Evolutionary conservation across 371 early-diverging fungal species (phyloP).

Genomic region (Furculomyces boomerangus): DNA sequence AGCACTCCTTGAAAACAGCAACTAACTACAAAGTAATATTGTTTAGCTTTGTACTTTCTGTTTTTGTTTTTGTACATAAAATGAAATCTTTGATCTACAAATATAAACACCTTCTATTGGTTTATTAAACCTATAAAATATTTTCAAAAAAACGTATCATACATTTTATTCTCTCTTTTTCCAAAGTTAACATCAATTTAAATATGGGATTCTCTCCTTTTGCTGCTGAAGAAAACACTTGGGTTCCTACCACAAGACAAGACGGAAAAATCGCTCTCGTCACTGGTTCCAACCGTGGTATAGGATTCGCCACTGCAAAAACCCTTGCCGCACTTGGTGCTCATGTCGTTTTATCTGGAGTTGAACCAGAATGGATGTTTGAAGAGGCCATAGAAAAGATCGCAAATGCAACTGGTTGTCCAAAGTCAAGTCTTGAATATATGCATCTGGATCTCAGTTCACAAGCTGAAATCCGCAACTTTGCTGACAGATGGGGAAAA

Average conservation of each 20-base stretch:
- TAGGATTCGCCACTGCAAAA: conserved; percentile 26
- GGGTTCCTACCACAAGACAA: conserved; percentile 17
- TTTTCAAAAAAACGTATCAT: too few species aligned
- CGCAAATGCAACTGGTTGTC: conserved; percentile 12
- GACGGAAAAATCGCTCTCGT: conserved; percentile 27
- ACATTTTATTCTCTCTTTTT: background rate
- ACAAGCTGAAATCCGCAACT: conserved; percentile 18
- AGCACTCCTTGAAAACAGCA: too few species aligned
- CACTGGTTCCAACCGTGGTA: conserved; percentile 32
- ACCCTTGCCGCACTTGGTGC: conserved; percentile 27
- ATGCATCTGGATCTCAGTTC: conserved; percentile 27
- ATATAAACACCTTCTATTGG: too few species aligned
- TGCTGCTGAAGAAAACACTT: conserved; percentile 7
- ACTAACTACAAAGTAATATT: conserved; percentile 6
- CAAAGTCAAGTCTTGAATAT: conserved; percentile 22
- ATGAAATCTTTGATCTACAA: too few species aligned
- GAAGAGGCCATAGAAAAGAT: conserved; percentile 16
- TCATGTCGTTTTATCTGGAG: conserved; percentile 22
- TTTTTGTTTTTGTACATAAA: too few species aligned
- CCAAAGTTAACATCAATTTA: background rate
- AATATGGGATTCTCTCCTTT: conserved; percentile 20
- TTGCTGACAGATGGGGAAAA: conserved; percentile 11
- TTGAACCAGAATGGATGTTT: conserved; percentile 16
- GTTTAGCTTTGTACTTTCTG: too few species aligned
- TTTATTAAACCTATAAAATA: too few species aligned